These are phyloP conservation scores for Diaporthe amygdali DNA, from an alignment of 2,329 filamentous ascomycete genomes.

Conservation along the genomic window DNA sequence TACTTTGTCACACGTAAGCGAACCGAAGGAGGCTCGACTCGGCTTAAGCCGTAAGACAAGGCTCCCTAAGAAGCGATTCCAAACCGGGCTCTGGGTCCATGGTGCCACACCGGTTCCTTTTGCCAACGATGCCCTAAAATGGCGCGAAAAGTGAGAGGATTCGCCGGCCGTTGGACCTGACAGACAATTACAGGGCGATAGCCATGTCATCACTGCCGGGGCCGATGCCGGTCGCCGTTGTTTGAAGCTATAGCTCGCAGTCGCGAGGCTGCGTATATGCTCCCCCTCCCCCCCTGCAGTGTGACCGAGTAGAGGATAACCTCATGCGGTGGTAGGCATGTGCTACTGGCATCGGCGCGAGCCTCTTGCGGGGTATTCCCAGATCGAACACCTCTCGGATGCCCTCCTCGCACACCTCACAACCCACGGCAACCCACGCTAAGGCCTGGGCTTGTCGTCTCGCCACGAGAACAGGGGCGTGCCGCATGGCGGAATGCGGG, in stretches of 20 bases:
- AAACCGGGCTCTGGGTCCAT: background rate
- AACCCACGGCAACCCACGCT: background rate
- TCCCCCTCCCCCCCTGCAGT: background rate
- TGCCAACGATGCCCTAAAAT: slow-evolving; percentile 6
- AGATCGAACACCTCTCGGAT: background rate
- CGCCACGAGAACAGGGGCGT: background rate
- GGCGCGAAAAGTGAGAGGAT: background rate
- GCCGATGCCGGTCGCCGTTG: background rate
- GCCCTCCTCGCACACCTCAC: background rate
- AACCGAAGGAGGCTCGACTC: background rate
- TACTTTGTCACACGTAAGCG: background rate
- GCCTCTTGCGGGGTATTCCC: slow-evolving; percentile 2
- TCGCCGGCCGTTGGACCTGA: background rate
- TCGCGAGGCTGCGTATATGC: background rate
- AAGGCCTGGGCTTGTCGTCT: background rate
- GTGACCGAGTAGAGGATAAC: background rate
- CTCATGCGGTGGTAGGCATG: background rate
- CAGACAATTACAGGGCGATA: background rate
- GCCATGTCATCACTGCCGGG: background rate
- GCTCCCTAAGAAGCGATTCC: background rate
- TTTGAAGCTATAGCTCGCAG: background rate
- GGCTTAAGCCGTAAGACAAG: background rate
- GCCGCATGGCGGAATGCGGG: background rate
- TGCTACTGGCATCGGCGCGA: background rate
- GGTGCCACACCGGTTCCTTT: background rate